phyloP scores from a whole-genome alignment of 2,329 filamentous ascomycete genomes.

The Colletotrichum sp. region DNA sequence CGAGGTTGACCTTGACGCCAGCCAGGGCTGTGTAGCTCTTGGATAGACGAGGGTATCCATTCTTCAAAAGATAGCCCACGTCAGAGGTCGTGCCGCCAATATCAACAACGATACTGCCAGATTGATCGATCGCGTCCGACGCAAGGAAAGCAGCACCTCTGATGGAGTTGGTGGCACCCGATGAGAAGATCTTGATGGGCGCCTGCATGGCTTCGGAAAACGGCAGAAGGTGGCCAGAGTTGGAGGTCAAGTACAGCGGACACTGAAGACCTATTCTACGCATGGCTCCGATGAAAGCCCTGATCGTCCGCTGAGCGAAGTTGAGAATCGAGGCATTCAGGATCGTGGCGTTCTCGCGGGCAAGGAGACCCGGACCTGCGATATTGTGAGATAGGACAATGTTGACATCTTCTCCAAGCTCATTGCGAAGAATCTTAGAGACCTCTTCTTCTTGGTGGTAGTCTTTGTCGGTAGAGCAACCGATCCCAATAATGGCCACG shows the following conservation, averaged over 20 bases:
- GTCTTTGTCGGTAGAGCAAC: slow-evolving; percentile 61
- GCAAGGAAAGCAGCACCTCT: slow-evolving; percentile 25
- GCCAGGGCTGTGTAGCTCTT: slow-evolving; percentile 27
- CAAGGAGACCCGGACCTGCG: slow-evolving; percentile 44
- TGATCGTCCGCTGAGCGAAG: slow-evolving; percentile 51
- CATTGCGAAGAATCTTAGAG: slow-evolving; percentile 49
- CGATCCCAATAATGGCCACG: slow-evolving; percentile 62
- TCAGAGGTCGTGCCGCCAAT: slow-evolving; percentile 29
- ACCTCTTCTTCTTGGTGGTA: slow-evolving; percentile 57
- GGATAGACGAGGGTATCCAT: slow-evolving; percentile 26
- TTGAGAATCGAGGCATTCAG: slow-evolving; percentile 56
- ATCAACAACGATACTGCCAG: slow-evolving; percentile 24
- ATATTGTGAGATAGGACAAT: slow-evolving; percentile 35
- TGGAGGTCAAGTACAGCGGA: slow-evolving; percentile 53
- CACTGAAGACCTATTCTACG: slow-evolving; percentile 40
- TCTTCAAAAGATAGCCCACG: slow-evolving; percentile 25
- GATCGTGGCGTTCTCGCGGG: slow-evolving; percentile 58
- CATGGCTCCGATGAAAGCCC: slow-evolving; percentile 50
- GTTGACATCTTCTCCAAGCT: slow-evolving; percentile 35
- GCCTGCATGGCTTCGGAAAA: slow-evolving; percentile 26
- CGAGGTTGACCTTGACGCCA: slow-evolving; percentile 27
- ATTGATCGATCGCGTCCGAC: not conserved
- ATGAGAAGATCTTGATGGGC: slow-evolving; percentile 27
- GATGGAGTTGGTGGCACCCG: slow-evolving; percentile 29
- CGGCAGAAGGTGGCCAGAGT: slow-evolving; percentile 43